phyloP scores from a whole-genome alignment of 2,329 filamentous ascomycete genomes.

The Chaetomium sp. region DNA sequence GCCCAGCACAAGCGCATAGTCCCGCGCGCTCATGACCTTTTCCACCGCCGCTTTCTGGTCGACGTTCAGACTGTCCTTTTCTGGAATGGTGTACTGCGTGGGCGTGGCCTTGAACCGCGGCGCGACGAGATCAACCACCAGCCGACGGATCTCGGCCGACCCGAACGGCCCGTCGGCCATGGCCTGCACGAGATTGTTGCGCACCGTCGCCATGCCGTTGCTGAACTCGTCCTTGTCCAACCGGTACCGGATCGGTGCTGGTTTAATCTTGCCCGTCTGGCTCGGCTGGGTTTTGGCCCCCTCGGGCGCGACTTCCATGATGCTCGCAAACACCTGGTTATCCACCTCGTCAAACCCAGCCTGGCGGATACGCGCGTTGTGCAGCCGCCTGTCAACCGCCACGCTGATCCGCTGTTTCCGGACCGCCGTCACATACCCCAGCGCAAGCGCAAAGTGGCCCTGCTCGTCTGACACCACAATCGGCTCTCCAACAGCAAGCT shows the following conservation, averaged over 20 bases:
- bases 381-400: slow-evolving; percentile 81
- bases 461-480: slow-evolving; percentile 94
- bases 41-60: slow-evolving; percentile 83
- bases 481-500: slow-evolving; percentile 79
- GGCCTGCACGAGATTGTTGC: slow-evolving; percentile 87
- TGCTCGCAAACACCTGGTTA: slow-evolving; percentile 84
- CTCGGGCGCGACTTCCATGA: slow-evolving; percentile 73
- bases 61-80: slow-evolving; percentile 66
- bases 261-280: slow-evolving; percentile 42
- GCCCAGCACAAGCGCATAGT: slow-evolving; percentile 94
- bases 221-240: slow-evolving; percentile 98
- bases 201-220: slow-evolving; percentile 90
- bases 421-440: slow-evolving; percentile 80
- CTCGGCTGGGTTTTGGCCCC: slow-evolving; percentile 46
- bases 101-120: slow-evolving; percentile 66
- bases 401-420: slow-evolving; percentile 72
- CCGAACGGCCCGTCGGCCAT: slow-evolving; percentile 75
- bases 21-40: slow-evolving; percentile 91
- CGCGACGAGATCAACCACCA: slow-evolving; percentile 70
- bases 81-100: slow-evolving; percentile 57
- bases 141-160: slow-evolving; percentile 63
- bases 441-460: slow-evolving; percentile 89
- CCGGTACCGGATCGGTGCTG: slow-evolving; percentile 63
- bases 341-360: slow-evolving; percentile 65
- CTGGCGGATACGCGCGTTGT: slow-evolving; percentile 73